phyloP scores from a whole-genome alignment of 495 filamentous ascomycete species.

The Talaromyces liani region DNA sequence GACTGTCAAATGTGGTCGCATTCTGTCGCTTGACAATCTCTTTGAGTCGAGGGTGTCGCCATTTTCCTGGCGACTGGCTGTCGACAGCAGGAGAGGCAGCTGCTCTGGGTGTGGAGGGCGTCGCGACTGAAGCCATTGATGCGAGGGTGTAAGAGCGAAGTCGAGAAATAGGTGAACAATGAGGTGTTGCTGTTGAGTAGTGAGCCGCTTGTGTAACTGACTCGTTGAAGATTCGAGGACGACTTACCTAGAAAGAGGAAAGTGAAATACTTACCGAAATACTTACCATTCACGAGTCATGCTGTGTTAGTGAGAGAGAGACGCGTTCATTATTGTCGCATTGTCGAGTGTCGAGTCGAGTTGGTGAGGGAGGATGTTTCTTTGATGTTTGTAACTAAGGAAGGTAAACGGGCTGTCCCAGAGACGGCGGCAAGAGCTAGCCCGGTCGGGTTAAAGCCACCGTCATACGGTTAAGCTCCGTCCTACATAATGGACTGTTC shows the following conservation, averaged over 20 bases:
- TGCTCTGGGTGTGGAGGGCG: conserved; percentile 56
- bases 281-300: conserved; percentile 1
- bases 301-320: neutral
- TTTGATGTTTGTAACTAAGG: neutral
- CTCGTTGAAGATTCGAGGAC: neutral
- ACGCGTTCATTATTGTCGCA: neutral
- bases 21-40: conserved; percentile 71
- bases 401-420: neutral
- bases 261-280: neutral
- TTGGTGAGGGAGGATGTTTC: neutral
- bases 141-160: conserved; percentile 3
- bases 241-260: neutral
- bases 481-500: neutral
- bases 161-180: neutral
- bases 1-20: conserved; percentile 63
- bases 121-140: conserved; percentile 31
- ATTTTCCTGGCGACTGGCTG: conserved; percentile 65
- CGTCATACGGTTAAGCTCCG: neutral
- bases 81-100: conserved; percentile 35
- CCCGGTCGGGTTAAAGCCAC: neutral
- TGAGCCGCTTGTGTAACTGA: neutral
- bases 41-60: conserved; percentile 75
- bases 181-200: neutral
- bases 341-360: neutral
- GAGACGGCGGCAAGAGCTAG: neutral